Base-by-base conservation (phyloP, 2,329 filamentous ascomycete genomes). In the Penicillium brevicompactum region DNA sequence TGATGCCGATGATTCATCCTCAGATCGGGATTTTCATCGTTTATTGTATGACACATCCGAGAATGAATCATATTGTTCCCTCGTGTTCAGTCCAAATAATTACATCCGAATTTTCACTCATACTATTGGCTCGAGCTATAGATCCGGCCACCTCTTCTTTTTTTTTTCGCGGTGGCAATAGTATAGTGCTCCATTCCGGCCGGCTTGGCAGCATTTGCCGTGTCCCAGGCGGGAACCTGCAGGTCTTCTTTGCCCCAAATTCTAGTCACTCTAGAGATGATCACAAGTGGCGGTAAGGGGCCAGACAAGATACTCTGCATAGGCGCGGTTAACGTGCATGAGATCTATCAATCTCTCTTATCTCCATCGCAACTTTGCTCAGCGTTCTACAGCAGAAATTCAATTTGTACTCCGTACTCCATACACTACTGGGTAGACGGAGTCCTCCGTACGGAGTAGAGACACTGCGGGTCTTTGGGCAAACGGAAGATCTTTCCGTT, bases 41-140 rank as follows among this genome's bases (percentile, higher is more conserved):
- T 21, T 4, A 24, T 41, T 11, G 18, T 32, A 57, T 60, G 55
- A 57, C 57, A 59, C 57, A 51, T 41, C 40, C 27, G 32, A 42
- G 37, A 59, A 63, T 63, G 63, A 64, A 64, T 64, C 59, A 65
- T 58, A 59, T 62, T 64, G 53, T 60, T 60, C 9, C 31, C 31
- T 14, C 16, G 30, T 27, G 13, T 49, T 49, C 9, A 38, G 43
- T 43, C 38, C 53, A 21, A 24, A 51, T 11, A 14, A 37, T 41
- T 16, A 44, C 37, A 13, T 13, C 13, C 21, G 40, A 56, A 43
- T 42, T 47, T 50, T 27, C 43, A 37, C 10, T 2, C 10, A 16
- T 22, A 41, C 37, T 5, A 64, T 61, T 63, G 61, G 61, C 27
- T 44, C 46, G 31, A 45, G 41, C 40, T 40, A 40, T 22, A 56